These are phyloP conservation scores for Serendipita indica DNA, from an alignment of 768 basidiomycete genomes.

Conservation along the genomic window DNA sequence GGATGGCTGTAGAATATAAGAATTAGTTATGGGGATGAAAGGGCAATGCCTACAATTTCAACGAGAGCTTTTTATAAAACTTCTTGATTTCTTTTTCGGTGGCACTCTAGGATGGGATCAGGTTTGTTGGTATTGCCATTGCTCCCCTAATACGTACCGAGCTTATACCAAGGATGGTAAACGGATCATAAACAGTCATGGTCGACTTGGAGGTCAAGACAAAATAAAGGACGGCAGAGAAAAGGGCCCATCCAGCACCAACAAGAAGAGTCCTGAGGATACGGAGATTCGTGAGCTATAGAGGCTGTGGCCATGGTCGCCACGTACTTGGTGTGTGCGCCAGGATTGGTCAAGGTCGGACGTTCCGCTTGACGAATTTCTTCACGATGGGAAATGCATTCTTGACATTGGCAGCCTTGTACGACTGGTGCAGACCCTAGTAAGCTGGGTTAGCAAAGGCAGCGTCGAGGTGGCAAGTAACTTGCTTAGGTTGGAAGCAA, in stretches of 20 bases:
- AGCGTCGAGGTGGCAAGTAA: constrained; percentile 12
- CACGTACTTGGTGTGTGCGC: background rate
- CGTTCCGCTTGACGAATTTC: constrained; percentile 21
- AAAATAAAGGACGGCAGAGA: constrained; percentile 54
- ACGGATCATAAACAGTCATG: constrained; percentile 77
- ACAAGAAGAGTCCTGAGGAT: constrained; percentile 41
- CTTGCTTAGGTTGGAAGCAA: constrained; percentile 14
- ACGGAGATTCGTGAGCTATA: background rate
- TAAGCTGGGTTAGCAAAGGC: constrained; percentile 6
- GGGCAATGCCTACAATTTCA: constrained; percentile 47
- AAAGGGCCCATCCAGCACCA: constrained; percentile 55
- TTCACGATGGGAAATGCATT: constrained; percentile 42
- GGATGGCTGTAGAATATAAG: constrained; percentile 52
- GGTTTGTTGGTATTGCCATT: constrained; percentile 2
- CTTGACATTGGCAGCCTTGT: constrained; percentile 43
- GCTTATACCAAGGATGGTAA: constrained; percentile 74
- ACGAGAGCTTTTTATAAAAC: constrained; percentile 83
- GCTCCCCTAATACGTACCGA: constrained; percentile 31
- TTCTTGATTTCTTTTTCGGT: constrained; percentile 89
- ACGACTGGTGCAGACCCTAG: background rate
- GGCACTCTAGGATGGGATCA: constrained; percentile 30
- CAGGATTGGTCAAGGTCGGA: background rate
- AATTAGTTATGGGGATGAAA: background rate
- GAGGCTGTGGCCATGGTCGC: constrained; percentile 13
- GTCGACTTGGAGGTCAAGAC: constrained; percentile 43